Evolutionary conservation across 148 eudicot species (phyloP), one percentile per base, ranked within the genome.

Genomic region (Rhododendron henanense): DNA sequence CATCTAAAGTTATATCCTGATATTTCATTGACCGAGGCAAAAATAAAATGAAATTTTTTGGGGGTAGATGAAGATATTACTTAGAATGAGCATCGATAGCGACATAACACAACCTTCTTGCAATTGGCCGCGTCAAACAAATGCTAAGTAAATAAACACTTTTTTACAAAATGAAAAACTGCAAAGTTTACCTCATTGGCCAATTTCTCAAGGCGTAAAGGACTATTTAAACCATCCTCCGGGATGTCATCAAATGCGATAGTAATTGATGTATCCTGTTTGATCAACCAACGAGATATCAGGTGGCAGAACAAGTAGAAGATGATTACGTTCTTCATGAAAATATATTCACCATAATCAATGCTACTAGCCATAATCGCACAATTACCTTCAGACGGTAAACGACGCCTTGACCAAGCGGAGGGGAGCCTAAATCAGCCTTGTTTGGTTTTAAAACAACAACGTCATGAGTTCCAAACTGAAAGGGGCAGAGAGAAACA

Each of bases 381-480:
- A 78, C 8, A 73, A 73, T 74, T 93, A 96, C 99, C 99, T 96
- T 96, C 82, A 96, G 88, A 81, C 99, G 95, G 89, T 96, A 96
- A 85, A 96, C 97, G 78, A 96, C 96, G 19, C 98, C 99, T 91
- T 96, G 99, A 31, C 99, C 99, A 84, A 96, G 95, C 25, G 97
- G 85, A 88, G 97, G 92, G 86, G 98, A 93, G 35, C 94, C 95
- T 71, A 88, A 81, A 85, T 95, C 97, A 86, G 98, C 95, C 88
- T 96, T 96, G 93, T 93, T 96, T 87, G 93, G 93, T 89, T 93
- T 96, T 85, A 96, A 75, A 88, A 92, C 93, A 80, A 96, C 99
- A 57, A 96, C 99, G 88, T 96, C 99, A 88, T 96, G 99, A 89
- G 92, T 92, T 83, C 99, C 99, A 92, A 96, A 95, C 99, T 96